phyloP scores from a whole-genome alignment of 257 asterid species.

The Penstemon barbatus region DNA sequence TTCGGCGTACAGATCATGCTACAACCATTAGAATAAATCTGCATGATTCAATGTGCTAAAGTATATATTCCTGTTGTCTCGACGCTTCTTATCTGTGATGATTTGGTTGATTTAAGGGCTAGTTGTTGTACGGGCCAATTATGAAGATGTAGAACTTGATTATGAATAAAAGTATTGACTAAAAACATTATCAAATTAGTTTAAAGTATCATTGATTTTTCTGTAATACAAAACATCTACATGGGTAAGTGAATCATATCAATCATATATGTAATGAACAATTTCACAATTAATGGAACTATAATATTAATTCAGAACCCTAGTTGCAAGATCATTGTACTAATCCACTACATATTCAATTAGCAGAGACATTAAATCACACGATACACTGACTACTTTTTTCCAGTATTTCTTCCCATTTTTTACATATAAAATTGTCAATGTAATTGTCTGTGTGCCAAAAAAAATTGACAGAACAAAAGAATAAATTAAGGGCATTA shows the following conservation, averaged over 20 bases:
- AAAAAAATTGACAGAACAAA: background rate
- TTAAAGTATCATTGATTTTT: background rate
- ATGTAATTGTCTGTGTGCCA: background rate
- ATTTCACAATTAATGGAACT: no score
- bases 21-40: constrained; percentile 18
- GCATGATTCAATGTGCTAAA: no score
- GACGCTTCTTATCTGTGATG: no score
- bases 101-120: no score
- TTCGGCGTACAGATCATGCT: constrained; percentile 47
- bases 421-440: background rate
- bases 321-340: background rate
- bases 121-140: no score
- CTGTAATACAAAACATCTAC: no score
- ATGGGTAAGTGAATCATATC: no score
- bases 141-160: no score
- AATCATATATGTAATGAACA: no score
- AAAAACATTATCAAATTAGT: background rate
- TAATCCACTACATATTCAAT: background rate
- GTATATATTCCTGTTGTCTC: no score
- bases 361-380: background rate
- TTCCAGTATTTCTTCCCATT: background rate
- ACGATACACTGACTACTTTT: background rate
- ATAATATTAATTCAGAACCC: no score
- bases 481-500: constrained; percentile 3
- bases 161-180: no score